Conservation (phyloP, 192 early-diverging fungal species). For the Coemansia sp. region DNA sequence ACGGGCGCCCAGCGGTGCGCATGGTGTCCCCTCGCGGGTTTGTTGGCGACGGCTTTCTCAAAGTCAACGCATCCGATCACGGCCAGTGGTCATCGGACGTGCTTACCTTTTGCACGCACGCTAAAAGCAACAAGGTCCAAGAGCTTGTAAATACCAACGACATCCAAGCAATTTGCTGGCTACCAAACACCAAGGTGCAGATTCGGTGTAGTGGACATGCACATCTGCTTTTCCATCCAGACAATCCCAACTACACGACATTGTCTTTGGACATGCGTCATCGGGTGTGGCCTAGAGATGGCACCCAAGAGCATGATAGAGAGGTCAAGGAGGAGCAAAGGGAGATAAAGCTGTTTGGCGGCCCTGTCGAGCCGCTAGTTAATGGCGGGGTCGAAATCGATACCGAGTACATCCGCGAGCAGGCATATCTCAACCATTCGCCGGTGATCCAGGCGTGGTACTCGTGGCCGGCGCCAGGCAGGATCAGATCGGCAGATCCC, state of each 20-base stretch:
- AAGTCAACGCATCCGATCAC: constrained; percentile 21
- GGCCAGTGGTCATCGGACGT: constrained; percentile 50
- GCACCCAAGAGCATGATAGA: constrained; percentile 5
- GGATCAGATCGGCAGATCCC: constrained; percentile 23
- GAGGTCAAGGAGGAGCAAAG: not conserved
- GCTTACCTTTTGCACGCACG: constrained; percentile 48
- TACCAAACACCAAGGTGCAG: constrained; percentile 30
- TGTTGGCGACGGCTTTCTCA: constrained; percentile 43
- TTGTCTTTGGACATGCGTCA: constrained; percentile 43
- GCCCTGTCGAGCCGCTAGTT: constrained; percentile 9
- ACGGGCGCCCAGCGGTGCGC: constrained; percentile 43
- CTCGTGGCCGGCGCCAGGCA: constrained; percentile 51
- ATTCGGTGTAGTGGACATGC: constrained; percentile 42
- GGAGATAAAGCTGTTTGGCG: constrained; percentile 8
- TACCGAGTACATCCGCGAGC: constrained; percentile 46
- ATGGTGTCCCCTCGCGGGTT: constrained; percentile 47
- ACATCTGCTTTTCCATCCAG: constrained; percentile 46
- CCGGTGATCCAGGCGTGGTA: constrained; percentile 49
- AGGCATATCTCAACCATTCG: constrained; percentile 41
- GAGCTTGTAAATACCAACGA: constrained; percentile 40
- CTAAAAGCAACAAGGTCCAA: constrained; percentile 47
- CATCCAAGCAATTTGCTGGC: constrained; percentile 38
- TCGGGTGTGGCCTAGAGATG: constrained; percentile 43
- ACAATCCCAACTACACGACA: constrained; percentile 44
- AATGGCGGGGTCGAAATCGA: constrained; percentile 22